Conservation (phyloP, 441 rosid species). For the Adansonia rubrostipa region DNA sequence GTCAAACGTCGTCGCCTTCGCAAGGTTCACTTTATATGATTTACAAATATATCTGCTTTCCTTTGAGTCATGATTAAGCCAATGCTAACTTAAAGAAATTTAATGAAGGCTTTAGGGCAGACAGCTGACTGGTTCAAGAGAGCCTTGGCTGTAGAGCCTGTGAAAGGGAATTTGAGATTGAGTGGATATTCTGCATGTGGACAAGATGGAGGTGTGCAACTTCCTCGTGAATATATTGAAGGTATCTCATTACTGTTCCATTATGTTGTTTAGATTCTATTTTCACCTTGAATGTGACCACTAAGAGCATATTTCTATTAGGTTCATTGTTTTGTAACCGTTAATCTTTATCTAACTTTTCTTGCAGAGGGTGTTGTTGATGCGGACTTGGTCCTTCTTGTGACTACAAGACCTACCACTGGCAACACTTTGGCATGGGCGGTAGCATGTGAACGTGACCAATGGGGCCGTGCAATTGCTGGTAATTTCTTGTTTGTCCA, state of each 20-base stretch:
- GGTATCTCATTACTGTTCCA: conserved; percentile 51
- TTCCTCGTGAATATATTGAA: conserved; percentile 92
- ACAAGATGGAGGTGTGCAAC: conserved; percentile 99
- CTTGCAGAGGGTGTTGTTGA: conserved; percentile 80
- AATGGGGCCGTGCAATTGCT: conserved; percentile 99
- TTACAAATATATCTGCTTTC: not conserved
- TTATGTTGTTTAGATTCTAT: conserved; percentile 20
- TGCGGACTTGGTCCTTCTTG: conserved; percentile 93
- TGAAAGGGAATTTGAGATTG: conserved; percentile 88
- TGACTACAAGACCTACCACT: conserved; percentile 98
- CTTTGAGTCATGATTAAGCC: conserved; percentile 19
- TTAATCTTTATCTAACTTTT: conserved; percentile 24
- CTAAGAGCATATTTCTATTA: not conserved
- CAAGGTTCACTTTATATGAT: conserved; percentile 55
- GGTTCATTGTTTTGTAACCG: not conserved
- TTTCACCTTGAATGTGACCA: conserved; percentile 23
- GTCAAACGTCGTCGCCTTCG: conserved; percentile 89
- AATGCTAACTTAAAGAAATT: conserved; percentile 38
- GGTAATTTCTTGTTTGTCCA: conserved; percentile 45
- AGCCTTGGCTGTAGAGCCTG: conserved; percentile 97
- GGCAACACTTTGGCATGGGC: conserved; percentile 99
- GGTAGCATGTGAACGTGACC: conserved; percentile 99
- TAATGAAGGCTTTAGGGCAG: conserved; percentile 87
- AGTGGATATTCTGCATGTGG: conserved; percentile 99
- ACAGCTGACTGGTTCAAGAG: conserved; percentile 94